Conservation (phyloP, 2,329 filamentous ascomycete genomes). For the Thelonectria rubi region DNA sequence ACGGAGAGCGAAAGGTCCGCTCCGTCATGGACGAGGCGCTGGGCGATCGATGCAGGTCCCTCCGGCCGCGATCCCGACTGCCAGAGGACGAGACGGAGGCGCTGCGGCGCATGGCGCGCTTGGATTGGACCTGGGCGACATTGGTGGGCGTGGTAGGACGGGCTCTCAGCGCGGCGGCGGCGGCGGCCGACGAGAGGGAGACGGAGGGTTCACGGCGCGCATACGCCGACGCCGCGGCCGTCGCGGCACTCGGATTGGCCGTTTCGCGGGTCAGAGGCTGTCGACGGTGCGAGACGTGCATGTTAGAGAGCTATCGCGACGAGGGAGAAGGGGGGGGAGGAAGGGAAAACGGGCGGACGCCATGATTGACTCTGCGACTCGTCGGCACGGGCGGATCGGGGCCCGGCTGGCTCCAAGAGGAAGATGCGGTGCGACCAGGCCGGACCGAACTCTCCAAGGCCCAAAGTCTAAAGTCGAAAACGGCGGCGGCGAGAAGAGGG, state of each 20-base stretch:
- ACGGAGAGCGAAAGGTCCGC: conserved; percentile 84
- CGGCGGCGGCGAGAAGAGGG: conserved; percentile 28
- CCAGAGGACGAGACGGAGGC: conserved; percentile 75
- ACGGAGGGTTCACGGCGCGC: conserved; percentile 69
- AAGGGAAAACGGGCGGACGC: conserved; percentile 12
- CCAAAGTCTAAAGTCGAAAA: conserved; percentile 39
- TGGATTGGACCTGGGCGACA: conserved; percentile 86
- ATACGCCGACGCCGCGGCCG: conserved; percentile 84
- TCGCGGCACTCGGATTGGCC: conserved; percentile 76
- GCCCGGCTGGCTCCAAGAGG: not conserved
- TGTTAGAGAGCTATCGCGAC: conserved; percentile 34
- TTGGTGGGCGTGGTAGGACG: conserved; percentile 80
- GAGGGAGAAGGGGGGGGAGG: not conserved
- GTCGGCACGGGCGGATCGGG: conserved; percentile 7
- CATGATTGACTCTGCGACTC: not conserved
- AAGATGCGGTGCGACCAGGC: conserved; percentile 1
- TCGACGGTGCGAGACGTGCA: conserved; percentile 38
- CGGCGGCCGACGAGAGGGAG: conserved; percentile 83
- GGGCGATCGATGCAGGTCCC: conserved; percentile 67
- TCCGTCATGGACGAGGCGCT: conserved; percentile 88
- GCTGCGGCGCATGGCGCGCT: conserved; percentile 79
- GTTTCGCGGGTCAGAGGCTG: conserved; percentile 72
- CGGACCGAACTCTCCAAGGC: conserved; percentile 24
- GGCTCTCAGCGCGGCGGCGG: conserved; percentile 83
- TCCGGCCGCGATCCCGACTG: conserved; percentile 55